A percentile compares a stretch with the other conserved stretches of the same genome.
These are phyloP conservation scores for Prunus dulcis DNA, from an alignment of 306 rosid species.

Conservation along the genomic window DNA sequence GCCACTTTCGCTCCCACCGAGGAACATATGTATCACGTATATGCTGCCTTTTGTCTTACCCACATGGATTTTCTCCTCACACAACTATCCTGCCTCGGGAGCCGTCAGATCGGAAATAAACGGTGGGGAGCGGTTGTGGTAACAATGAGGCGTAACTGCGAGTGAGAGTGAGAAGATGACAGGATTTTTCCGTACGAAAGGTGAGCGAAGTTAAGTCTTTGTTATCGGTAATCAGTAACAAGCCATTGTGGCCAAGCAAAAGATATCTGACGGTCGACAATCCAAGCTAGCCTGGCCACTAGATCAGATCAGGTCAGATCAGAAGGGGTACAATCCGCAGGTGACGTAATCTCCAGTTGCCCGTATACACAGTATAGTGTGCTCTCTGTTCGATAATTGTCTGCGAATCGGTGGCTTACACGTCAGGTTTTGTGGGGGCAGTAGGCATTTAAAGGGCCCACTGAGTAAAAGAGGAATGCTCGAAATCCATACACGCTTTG, in stretches of 20 bases:
- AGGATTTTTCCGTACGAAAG: background rate
- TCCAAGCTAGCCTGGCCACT: slow-evolving; percentile 4
- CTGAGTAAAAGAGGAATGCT: background rate
- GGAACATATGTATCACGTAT: slow-evolving; percentile 16
- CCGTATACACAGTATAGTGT: background rate
- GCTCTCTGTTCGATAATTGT: slow-evolving; percentile 12
- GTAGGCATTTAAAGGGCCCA: background rate
- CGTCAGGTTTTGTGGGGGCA: background rate
- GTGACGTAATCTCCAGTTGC: slow-evolving; percentile 38
- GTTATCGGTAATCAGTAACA: slow-evolving; percentile 33
- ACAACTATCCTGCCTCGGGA: background rate
- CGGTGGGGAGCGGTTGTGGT: background rate
- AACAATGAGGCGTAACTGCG: slow-evolving; percentile 13
- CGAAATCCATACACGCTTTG: background rate
- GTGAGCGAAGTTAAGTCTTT: background rate
- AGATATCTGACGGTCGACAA: slow-evolving; percentile 30
- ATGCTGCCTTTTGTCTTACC: slow-evolving; percentile 7
- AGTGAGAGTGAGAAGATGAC: background rate
- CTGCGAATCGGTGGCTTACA: background rate
- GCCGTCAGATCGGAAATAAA: slow-evolving; percentile 7
- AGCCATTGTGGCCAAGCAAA: slow-evolving; percentile 24
- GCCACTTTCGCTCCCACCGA: slow-evolving; percentile 1
- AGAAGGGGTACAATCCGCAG: slow-evolving; percentile 24
- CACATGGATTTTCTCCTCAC: background rate
- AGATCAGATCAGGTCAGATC: background rate